Evolutionary conservation across 2,329 filamentous ascomycete genomes (phyloP).

Genomic region (Endoconidiophora laricicola): DNA sequence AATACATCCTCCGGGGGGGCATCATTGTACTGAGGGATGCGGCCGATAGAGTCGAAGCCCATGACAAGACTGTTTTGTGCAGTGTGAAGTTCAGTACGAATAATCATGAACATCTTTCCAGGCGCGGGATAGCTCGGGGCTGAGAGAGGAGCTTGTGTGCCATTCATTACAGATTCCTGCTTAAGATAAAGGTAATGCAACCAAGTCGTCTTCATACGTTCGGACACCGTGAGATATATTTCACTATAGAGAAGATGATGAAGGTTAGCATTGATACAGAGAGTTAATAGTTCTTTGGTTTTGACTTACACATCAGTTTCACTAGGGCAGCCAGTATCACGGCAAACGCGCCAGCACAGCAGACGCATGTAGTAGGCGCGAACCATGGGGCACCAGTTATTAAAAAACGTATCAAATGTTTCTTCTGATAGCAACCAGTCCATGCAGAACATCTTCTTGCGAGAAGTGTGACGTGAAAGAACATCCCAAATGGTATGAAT

Average conservation of each 20-base stretch:
- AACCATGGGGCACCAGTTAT: conserved; percentile 93
- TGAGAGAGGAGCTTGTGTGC: conserved; percentile 35
- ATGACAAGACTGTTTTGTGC: conserved; percentile 31
- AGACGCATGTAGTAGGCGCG: conserved; percentile 83
- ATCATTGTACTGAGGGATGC: conserved; percentile 16
- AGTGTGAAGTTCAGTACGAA: conserved; percentile 52
- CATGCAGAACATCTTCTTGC: conserved; percentile 55
- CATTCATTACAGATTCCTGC: conserved; percentile 39
- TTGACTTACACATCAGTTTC: conserved; percentile 50
- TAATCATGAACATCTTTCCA: conserved; percentile 72
- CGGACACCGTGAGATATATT: conserved; percentile 51
- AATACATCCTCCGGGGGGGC: conserved; percentile 16
- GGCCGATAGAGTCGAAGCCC: conserved; percentile 32
- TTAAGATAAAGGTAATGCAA: conserved; percentile 63
- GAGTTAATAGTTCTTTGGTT: not conserved
- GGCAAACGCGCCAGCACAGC: conserved; percentile 74
- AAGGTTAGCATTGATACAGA: conserved; percentile 16
- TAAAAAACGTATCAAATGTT: conserved; percentile 69
- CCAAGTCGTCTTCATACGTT: conserved; percentile 58
- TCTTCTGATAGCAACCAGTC: conserved; percentile 60
- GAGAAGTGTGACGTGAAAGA: conserved; percentile 44
- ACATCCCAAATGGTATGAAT: conserved; percentile 67
- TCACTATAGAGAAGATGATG: conserved; percentile 27
- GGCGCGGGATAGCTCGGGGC: conserved; percentile 77
- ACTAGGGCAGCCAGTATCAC: conserved; percentile 51